phyloP scores from a whole-genome alignment of 1,284 basidiomycete genomes.

The Irpex sp. region DNA sequence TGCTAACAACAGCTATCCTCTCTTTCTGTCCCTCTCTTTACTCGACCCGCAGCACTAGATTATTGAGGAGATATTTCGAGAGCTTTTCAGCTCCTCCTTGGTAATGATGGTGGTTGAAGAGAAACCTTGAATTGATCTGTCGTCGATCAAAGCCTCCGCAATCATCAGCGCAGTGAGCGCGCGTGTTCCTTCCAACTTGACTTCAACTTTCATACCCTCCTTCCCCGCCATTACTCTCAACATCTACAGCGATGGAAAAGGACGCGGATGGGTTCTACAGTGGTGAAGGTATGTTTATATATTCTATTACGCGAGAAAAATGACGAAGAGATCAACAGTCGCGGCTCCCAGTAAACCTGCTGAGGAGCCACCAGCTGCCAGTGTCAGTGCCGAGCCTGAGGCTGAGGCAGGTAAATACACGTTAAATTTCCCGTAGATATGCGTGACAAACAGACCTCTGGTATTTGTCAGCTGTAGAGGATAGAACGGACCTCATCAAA shows the following conservation, averaged over 20 bases:
- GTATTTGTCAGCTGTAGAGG: neutral
- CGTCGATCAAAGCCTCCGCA: neutral
- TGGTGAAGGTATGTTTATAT: slow-evolving; percentile 29
- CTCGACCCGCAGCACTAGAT: no score
- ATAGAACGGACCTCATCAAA: slow-evolving; percentile 55
- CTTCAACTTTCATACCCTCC: neutral
- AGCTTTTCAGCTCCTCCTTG: no score
- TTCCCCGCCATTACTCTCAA: neutral
- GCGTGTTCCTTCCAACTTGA: neutral
- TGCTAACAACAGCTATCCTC: neutral
- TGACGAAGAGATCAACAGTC: neutral
- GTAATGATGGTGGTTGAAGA: neutral
- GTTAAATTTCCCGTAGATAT: neutral
- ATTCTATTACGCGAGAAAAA: neutral
- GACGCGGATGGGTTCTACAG: slow-evolving; percentile 72
- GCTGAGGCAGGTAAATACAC: slow-evolving; percentile 1
- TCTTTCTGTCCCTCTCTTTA: neutral
- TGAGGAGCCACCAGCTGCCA: slow-evolving; percentile 1
- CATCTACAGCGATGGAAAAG: slow-evolving; percentile 47
- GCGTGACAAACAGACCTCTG: neutral
- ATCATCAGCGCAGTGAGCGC: neutral
- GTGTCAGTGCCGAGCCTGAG: neutral
- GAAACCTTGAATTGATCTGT: neutral
- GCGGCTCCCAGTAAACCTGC: neutral
- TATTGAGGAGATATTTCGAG: no score